Evolutionary conservation across 306 rosid species (phyloP), one percentile per base, ranked within the genome.

Genomic region (Inga laurina): DNA sequence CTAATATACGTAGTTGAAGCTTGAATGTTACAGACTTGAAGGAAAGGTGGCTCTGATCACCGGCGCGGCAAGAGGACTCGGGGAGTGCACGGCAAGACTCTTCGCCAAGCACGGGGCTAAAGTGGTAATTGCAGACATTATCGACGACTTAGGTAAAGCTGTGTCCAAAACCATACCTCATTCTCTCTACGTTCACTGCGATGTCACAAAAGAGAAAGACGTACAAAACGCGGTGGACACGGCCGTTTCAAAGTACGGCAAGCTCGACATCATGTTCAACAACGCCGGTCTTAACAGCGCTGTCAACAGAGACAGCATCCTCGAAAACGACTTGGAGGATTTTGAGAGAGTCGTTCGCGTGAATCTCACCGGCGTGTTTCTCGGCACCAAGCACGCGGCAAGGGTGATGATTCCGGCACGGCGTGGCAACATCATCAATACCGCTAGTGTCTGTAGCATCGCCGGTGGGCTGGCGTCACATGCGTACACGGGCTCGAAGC

Each of bases 231-330:
- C 85, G 0, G 91, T 92, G 0, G 67, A 89, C 61, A 34, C 56
- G 0, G 80, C 88, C 2, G 54, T 86, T 32, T 57, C 85, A 19
- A 73, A 83, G 18, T 48, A 87, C 0, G 97, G 93, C 3, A 86
- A 83, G 79, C 88, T 90, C 0, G 97, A 92, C 48, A 89, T 90
- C 66, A 89, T 92, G 94, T 67, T 80, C 54, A 92, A 89, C 79
- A 92, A 92, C 10, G 93, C 94, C 0, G 94, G 89, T 2, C 32
- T 82, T 5, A 8, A 46, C 15, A 0, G 0, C 0, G 90, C 45
- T 0, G n/a, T 0, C 3, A 66, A 34, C 30, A 82, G 83, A n/a
- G 65, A 69, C 35, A 72, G 19, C 85, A 88, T 92, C 18, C 22
- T 83, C 0, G 88, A 86, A 3, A 73, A 51, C 10, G 64, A 72